phyloP scores from a whole-genome alignment of 2,329 filamentous ascomycete genomes.

The Dactylonectria macrodidyma region DNA sequence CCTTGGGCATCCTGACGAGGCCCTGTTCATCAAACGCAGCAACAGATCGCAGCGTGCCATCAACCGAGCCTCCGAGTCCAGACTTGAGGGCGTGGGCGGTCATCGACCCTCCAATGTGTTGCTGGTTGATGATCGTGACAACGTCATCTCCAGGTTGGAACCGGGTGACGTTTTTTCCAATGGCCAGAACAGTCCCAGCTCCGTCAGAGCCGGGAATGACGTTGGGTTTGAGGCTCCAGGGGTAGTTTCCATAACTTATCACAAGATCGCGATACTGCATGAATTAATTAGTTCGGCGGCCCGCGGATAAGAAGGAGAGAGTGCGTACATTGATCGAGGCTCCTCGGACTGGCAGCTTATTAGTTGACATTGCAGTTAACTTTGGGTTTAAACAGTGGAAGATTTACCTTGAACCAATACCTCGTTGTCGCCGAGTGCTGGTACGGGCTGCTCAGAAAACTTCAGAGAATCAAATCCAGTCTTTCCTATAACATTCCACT shows the following conservation, averaged over 20 bases:
- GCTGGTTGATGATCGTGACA: conserved; percentile 13
- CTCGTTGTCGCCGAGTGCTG: neutral
- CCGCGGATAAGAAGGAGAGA: neutral
- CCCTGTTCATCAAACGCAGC: conserved; percentile 63
- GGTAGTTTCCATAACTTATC: neutral
- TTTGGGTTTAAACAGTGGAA: too few relatives aligned
- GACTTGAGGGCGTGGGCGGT: neutral
- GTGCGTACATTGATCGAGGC: neutral
- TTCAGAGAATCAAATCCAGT: neutral
- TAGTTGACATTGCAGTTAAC: neutral
- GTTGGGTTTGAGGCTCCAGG: neutral
- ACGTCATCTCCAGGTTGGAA: conserved; percentile 16
- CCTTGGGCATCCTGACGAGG: conserved; percentile 71
- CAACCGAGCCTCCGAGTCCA: conserved; percentile 42
- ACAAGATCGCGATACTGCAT: neutral
- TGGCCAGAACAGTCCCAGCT: conserved; percentile 14
- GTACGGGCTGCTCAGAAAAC: neutral
- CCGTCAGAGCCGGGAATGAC: conserved; percentile 25
- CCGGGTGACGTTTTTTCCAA: conserved; percentile 23
- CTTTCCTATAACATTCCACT: conserved; percentile 15
- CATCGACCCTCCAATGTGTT: conserved; percentile 1
- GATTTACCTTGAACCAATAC: neutral
- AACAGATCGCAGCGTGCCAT: conserved; percentile 52
- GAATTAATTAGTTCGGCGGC: neutral
- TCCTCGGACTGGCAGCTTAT: neutral